Evolutionary conservation across 2,329 filamentous ascomycete genomes (phyloP).

Genomic region (Plectosphaerella cucumerina): DNA sequence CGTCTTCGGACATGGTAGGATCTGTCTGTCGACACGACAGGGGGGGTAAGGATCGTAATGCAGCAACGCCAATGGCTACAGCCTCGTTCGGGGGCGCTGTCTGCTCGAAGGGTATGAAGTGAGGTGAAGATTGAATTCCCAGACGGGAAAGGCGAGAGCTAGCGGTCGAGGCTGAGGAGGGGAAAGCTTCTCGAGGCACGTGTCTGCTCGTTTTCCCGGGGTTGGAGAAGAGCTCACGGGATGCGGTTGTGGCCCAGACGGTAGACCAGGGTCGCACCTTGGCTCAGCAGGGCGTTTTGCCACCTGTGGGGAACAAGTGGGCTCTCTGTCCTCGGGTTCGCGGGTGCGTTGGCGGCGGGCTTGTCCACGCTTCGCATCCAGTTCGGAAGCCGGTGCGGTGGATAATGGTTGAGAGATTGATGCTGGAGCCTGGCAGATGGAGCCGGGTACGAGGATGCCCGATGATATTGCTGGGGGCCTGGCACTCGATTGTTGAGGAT

Average conservation of each 20-base stretch:
- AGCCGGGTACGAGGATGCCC: too few relatives aligned
- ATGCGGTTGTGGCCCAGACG: neutral
- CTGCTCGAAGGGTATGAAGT: neutral
- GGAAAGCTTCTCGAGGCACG: neutral
- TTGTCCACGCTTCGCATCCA: too few relatives aligned
- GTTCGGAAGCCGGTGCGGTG: too few relatives aligned
- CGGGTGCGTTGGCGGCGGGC: too few relatives aligned
- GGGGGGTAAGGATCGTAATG: neutral
- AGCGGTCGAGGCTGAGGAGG: neutral
- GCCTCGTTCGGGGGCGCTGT: too few relatives aligned
- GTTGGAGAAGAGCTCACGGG: neutral
- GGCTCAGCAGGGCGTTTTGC: neutral
- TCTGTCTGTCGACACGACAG: neutral
- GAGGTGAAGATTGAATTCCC: neutral
- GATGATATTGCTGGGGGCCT: too few relatives aligned
- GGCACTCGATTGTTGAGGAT: too few relatives aligned
- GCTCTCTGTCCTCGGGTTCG: too few relatives aligned
- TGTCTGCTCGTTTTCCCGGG: neutral
- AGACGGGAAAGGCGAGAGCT: neutral
- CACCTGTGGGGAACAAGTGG: neutral
- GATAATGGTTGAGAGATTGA: too few relatives aligned
- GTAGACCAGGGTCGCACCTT: neutral
- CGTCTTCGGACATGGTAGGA: slow-evolving; percentile 32
- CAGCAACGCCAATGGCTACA: neutral
- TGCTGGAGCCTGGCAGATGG: too few relatives aligned